A percentile compares a stretch with the other conserved stretches of the same genome.
Evolutionary conservation across 2,329 filamentous ascomycete genomes (phyloP).

Genomic region (Fusarium oligoseptatum): DNA sequence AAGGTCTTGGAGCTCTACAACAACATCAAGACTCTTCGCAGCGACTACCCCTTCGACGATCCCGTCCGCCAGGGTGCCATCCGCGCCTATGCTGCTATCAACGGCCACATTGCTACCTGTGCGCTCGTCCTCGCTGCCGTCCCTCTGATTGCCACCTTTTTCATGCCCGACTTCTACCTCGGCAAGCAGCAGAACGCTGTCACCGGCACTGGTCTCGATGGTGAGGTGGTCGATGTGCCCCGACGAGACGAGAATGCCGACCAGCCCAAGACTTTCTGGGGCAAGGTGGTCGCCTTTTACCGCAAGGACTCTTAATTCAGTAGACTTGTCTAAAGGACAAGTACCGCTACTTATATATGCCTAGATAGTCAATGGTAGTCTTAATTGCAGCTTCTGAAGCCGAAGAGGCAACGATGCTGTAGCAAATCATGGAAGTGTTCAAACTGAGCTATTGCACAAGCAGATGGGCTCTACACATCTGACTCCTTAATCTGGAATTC

Average conservation of each 20-base stretch:
- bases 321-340: background rate
- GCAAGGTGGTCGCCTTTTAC: constrained; percentile 17
- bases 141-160: constrained; percentile 52
- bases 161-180: constrained; percentile 58
- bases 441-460: background rate
- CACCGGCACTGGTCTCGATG: constrained; percentile 51
- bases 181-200: constrained; percentile 53
- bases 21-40: constrained; percentile 51
- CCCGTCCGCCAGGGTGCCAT: constrained; percentile 54
- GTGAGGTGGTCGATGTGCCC: constrained; percentile 45
- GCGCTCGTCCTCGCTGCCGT: constrained; percentile 50
- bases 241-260: constrained; percentile 1
- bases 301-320: constrained; percentile 7
- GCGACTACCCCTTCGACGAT: constrained; percentile 49
- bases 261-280: constrained; percentile 12
- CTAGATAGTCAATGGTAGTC: background rate
- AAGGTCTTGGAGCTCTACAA: constrained; percentile 51
- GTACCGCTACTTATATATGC: background rate
- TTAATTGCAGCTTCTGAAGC: background rate
- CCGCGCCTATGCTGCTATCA: constrained; percentile 50
- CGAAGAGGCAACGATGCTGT: background rate
- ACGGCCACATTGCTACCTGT: constrained; percentile 53
- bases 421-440: background rate
- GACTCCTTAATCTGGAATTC: background rate
- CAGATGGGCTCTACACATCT: background rate